phyloP scores from a whole-genome alignment of 2,329 filamentous ascomycete genomes.

The Penicillium sp. region DNA sequence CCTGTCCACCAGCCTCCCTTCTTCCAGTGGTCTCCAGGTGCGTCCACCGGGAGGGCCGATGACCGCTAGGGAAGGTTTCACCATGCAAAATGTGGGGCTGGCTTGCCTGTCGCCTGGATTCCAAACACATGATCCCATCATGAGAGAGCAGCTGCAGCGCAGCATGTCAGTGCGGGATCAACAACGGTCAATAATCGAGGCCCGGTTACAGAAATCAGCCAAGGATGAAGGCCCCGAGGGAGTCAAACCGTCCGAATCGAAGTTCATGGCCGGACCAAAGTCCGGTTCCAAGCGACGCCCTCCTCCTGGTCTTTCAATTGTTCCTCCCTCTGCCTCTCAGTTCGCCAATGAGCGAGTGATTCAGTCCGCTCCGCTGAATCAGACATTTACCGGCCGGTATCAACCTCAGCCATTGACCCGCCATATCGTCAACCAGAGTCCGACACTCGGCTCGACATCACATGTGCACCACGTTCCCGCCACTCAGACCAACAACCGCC shows the following conservation, averaged over 20 bases:
- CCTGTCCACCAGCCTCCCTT: conserved; percentile 48
- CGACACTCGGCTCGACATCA: conserved; percentile 78
- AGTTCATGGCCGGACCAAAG: conserved; percentile 42
- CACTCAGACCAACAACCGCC: conserved; percentile 84
- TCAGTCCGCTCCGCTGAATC: conserved; percentile 91
- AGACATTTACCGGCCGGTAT: conserved; percentile 91
- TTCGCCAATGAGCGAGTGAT: conserved; percentile 95
- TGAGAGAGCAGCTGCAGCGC: conserved; percentile 92
- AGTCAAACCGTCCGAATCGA: conserved; percentile 58
- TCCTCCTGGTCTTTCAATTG: conserved; percentile 88
- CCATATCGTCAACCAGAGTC: conserved; percentile 79
- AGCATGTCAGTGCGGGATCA: conserved; percentile 93
- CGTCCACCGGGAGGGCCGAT: conserved; percentile 70
- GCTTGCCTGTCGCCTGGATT: conserved; percentile 96
- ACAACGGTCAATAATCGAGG: conserved; percentile 92
- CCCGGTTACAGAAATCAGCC: conserved; percentile 82
- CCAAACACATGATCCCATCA: conserved; percentile 91
- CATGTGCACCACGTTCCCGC: conserved; percentile 91
- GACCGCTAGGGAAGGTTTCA: conserved; percentile 76
- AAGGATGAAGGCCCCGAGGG: conserved; percentile 72
- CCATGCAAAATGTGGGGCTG: conserved; percentile 88
- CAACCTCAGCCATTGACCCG: conserved; percentile 75
- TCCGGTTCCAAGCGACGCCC: conserved; percentile 59
- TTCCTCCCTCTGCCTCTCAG: conserved; percentile 88
- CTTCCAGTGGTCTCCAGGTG: conserved; percentile 58